These are phyloP conservation scores for Nemania abortiva DNA, from an alignment of 2,329 filamentous ascomycete species.

Conservation along the genomic window DNA sequence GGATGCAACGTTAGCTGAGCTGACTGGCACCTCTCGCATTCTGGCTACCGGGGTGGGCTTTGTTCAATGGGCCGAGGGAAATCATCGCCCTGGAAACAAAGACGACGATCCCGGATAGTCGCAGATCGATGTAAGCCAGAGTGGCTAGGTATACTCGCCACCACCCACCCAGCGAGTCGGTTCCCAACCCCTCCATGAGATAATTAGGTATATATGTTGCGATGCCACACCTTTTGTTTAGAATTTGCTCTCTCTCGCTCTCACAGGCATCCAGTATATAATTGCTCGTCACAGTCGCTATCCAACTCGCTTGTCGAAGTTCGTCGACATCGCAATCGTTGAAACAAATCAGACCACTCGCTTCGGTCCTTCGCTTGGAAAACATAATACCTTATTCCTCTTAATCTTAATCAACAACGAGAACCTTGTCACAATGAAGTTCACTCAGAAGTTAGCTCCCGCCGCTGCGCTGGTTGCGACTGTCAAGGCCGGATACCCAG, in stretches of 20 bases:
- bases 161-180: conserved; percentile 39
- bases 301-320: conserved; percentile 39
- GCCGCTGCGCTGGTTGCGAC: conserved; percentile 50
- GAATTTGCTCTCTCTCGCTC: conserved; percentile 18
- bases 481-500: conserved; percentile 44
- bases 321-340: conserved; percentile 35
- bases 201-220: conserved; percentile 43
- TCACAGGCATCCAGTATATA: conserved; percentile 41
- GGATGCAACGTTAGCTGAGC: conserved; percentile 36
- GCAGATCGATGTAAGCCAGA: conserved; percentile 36
- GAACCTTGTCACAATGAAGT: conserved; percentile 52
- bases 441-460: conserved; percentile 51
- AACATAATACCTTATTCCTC: conserved; percentile 34
- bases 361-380: conserved; percentile 40
- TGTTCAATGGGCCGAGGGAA: conserved; percentile 19
- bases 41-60: conserved; percentile 20
- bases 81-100: conserved; percentile 42
- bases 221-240: conserved; percentile 25
- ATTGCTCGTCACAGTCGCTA: conserved; percentile 46
- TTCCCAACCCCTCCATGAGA: conserved; percentile 35
- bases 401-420: conserved; percentile 42
- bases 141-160: conserved; percentile 38
- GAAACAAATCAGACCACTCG: conserved; percentile 35
- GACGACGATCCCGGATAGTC: conserved; percentile 38
- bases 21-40: conserved; percentile 9